Evolutionary conservation across 1,284 basidiomycete genomes (phyloP).

Genomic region (Pseudozyma sp.): DNA sequence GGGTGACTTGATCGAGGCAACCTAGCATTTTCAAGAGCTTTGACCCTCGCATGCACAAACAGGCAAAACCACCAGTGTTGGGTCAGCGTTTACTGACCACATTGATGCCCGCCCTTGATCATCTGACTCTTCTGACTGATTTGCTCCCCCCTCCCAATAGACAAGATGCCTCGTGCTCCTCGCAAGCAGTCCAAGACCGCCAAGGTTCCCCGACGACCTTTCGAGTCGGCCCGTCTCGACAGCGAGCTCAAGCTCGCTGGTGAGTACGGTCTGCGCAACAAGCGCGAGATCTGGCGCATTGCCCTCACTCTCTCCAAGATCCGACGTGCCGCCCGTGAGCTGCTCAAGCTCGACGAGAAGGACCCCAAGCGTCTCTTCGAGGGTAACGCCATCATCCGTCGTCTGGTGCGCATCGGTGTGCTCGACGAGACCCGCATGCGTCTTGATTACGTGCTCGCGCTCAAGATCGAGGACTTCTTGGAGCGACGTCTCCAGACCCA

Average conservation of each 20-base stretch:
- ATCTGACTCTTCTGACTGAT: slow-evolving; percentile 8
- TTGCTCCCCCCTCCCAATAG: slow-evolving; percentile 2
- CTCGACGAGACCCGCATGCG: slow-evolving; percentile 97
- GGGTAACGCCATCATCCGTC: slow-evolving; percentile 97
- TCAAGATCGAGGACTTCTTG: slow-evolving; percentile 99
- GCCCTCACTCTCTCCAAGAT: slow-evolving; percentile 96
- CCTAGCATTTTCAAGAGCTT: slow-evolving; percentile 55
- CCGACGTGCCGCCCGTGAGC: slow-evolving; percentile 99
- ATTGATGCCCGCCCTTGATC: slow-evolving; percentile 47
- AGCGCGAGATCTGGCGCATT: slow-evolving; percentile 99
- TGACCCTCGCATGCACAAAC: slow-evolving; percentile 53
- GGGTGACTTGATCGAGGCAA: slow-evolving; percentile 60
- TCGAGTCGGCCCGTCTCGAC: slow-evolving; percentile 97
- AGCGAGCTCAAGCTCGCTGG: slow-evolving; percentile 99
- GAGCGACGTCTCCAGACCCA: slow-evolving; percentile 98
- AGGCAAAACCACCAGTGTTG: slow-evolving; percentile 24
- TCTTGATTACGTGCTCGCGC: slow-evolving; percentile 91
- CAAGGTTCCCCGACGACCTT: slow-evolving; percentile 92
- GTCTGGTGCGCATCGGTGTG: slow-evolving; percentile 99
- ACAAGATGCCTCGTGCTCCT: slow-evolving; percentile 66
- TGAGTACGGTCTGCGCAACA: slow-evolving; percentile 99
- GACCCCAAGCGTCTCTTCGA: slow-evolving; percentile 99
- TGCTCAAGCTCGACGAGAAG: slow-evolving; percentile 99
- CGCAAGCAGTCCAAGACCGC: slow-evolving; percentile 68
- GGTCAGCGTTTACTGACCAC: slow-evolving; percentile 38